Evolutionary conservation across 768 basidiomycete species (phyloP).

Genomic region (Lyophyllum atratum): DNA sequence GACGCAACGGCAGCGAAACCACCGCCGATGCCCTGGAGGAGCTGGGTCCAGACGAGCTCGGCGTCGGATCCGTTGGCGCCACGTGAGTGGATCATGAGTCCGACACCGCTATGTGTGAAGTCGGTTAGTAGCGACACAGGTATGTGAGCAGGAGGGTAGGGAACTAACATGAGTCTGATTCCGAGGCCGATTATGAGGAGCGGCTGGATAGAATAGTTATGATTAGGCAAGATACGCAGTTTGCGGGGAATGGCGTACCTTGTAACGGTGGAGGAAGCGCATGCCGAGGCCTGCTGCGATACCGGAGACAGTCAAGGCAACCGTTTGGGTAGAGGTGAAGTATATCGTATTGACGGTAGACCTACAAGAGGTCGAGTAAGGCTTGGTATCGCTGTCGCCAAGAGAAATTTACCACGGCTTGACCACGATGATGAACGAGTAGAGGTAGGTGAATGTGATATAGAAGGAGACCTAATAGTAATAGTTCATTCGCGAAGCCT

Average conservation of each 20-base stretch:
- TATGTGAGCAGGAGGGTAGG: neutral
- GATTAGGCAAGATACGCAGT: neutral
- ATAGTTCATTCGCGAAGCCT: neutral
- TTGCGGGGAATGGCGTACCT: constrained; percentile 32
- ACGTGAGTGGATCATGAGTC: constrained; percentile 70
- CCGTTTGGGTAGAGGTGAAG: constrained; percentile 61
- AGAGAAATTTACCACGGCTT: constrained; percentile 42
- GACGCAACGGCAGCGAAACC: constrained; percentile 62
- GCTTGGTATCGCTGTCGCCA: neutral
- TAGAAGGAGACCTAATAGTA: constrained; percentile 55
- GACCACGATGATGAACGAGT: constrained; percentile 61
- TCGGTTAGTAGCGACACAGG: neutral
- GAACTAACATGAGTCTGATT: constrained; percentile 52
- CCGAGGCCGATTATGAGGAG: constrained; percentile 58
- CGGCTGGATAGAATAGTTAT: constrained; percentile 22
- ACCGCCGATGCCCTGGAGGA: constrained; percentile 76
- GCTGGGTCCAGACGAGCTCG: constrained; percentile 65
- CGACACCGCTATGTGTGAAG: constrained; percentile 46
- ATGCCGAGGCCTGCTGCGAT: constrained; percentile 61
- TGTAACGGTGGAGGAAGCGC: constrained; percentile 54
- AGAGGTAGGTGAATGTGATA: constrained; percentile 74
- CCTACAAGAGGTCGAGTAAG: constrained; percentile 36
- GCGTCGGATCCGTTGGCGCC: constrained; percentile 57
- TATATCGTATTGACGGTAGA: constrained; percentile 57
- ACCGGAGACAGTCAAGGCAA: constrained; percentile 64